Evolutionary conservation across 1,284 basidiomycete genomes (phyloP).

Genomic region (Ganoderma lucidum): DNA sequence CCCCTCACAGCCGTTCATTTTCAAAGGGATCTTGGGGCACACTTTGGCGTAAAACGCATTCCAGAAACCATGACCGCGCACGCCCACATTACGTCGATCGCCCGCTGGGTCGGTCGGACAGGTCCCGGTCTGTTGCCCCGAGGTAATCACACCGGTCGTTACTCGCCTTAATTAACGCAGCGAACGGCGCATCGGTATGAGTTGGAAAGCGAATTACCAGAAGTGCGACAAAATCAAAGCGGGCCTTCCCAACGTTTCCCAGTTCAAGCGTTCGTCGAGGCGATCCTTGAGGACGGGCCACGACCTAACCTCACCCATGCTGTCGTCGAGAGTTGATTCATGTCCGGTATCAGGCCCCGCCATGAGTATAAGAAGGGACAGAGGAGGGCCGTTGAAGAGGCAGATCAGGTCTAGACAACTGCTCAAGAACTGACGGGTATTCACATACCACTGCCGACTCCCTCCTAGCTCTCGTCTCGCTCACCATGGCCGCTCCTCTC

Average conservation of each 20-base stretch:
- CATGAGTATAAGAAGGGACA: constrained; percentile 10
- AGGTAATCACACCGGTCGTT: background rate
- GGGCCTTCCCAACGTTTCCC: constrained; percentile 9
- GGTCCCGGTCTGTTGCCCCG: background rate
- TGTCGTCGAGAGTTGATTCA: constrained; percentile 6
- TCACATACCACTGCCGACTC: background rate
- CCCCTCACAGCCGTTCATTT: background rate
- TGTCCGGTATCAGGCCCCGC: constrained; percentile 2
- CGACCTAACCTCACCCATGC: constrained; percentile 15
- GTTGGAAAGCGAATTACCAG: constrained; percentile 4
- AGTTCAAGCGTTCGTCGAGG: constrained; percentile 10
- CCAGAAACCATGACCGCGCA: constrained; percentile 1
- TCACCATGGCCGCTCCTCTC: background rate
- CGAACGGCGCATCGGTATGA: background rate
- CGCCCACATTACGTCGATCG: background rate
- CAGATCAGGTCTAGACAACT: background rate
- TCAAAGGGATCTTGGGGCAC: background rate
- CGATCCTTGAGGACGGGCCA: constrained; percentile 12
- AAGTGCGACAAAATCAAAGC: constrained; percentile 1
- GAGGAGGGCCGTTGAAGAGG: background rate
- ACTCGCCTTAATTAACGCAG: constrained; percentile 1
- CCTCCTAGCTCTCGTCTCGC: background rate
- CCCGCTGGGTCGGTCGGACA: background rate
- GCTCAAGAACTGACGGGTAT: background rate
- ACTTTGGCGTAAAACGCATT: background rate